Evolutionary conservation across 306 rosid species (phyloP).

Genomic region (Ormosia emarginata): DNA sequence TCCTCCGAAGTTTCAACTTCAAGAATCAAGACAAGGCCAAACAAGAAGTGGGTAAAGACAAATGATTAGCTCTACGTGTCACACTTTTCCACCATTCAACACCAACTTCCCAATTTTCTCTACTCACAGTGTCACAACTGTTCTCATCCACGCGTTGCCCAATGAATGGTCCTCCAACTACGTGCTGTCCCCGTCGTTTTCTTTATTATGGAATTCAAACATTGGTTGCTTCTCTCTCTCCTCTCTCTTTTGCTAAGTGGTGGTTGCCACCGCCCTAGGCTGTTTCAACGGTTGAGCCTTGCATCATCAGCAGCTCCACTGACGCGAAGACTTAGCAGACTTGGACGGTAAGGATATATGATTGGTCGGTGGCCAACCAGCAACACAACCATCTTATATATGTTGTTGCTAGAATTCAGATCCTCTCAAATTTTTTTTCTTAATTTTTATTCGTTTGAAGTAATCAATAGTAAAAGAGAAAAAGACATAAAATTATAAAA

Average conservation of each 20-base stretch:
- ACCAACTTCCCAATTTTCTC: not conserved
- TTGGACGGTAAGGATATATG: slow-evolving; percentile 30
- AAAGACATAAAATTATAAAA: too few relatives aligned
- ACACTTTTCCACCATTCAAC: not conserved
- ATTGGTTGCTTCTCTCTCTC: not conserved
- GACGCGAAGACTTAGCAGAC: slow-evolving; percentile 16
- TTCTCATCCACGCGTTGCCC: slow-evolving; percentile 12
- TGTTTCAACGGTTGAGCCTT: not conserved
- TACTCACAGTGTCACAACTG: not conserved
- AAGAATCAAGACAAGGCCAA: not conserved
- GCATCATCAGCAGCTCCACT: not conserved
- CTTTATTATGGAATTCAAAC: not conserved
- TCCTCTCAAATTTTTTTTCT: too few relatives aligned
- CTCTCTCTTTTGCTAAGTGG: not conserved
- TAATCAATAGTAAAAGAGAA: too few relatives aligned
- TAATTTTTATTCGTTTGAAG: too few relatives aligned
- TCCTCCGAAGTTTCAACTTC: not conserved
- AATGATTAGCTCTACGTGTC: not conserved
- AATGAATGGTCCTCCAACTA: not conserved
- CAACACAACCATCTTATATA: not conserved
- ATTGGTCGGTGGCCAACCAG: slow-evolving; percentile 27
- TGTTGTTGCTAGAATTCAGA: not conserved
- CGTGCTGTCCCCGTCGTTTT: slow-evolving; percentile 12
- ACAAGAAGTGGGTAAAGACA: not conserved
- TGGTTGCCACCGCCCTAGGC: slow-evolving; percentile 12